These are phyloP conservation scores for Acanthamoeba triangularis DNA, from an alignment of 208 protist genomes.

Conservation along the genomic window DNA sequence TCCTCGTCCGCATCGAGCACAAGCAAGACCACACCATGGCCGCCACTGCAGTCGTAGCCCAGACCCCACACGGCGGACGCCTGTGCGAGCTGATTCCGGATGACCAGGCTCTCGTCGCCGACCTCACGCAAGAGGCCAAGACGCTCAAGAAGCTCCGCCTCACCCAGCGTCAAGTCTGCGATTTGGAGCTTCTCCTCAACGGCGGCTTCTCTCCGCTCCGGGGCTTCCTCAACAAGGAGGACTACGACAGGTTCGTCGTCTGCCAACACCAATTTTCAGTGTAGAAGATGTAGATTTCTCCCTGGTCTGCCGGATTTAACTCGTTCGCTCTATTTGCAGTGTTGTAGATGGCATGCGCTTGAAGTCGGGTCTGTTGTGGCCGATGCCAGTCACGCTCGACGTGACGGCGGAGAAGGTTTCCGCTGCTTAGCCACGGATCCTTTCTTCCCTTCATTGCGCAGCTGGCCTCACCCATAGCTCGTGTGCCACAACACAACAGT, in stretches of 20 bases:
- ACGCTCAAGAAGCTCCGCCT: constrained; percentile 82
- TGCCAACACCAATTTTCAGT: neutral
- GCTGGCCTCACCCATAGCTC: neutral
- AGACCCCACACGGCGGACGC: constrained; percentile 12
- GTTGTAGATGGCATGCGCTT: constrained; percentile 78
- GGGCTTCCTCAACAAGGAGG: constrained; percentile 91
- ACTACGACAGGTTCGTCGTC: constrained; percentile 87
- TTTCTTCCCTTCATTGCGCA: constrained; percentile 14
- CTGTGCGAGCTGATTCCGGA: constrained; percentile 4
- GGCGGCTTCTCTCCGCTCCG: constrained; percentile 92
- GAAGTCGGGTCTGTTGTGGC: constrained; percentile 82
- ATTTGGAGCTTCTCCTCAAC: constrained; percentile 92
- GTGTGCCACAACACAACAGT: constrained; percentile 18
- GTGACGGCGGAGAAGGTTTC: constrained; percentile 72
- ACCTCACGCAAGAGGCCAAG: neutral
- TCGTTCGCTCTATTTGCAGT: constrained; percentile 15
- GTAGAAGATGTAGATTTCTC: neutral
- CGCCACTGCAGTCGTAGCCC: neutral
- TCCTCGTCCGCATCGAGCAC: neutral
- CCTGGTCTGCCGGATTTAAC: neutral
- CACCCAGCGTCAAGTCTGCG: constrained; percentile 92
- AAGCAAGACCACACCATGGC: neutral
- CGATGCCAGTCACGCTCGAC: constrained; percentile 87
- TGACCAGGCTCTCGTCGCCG: neutral
- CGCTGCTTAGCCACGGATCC: constrained; percentile 47